Conservation (phyloP, 2,329 filamentous ascomycete species). For the Boeremia exigua region DNA sequence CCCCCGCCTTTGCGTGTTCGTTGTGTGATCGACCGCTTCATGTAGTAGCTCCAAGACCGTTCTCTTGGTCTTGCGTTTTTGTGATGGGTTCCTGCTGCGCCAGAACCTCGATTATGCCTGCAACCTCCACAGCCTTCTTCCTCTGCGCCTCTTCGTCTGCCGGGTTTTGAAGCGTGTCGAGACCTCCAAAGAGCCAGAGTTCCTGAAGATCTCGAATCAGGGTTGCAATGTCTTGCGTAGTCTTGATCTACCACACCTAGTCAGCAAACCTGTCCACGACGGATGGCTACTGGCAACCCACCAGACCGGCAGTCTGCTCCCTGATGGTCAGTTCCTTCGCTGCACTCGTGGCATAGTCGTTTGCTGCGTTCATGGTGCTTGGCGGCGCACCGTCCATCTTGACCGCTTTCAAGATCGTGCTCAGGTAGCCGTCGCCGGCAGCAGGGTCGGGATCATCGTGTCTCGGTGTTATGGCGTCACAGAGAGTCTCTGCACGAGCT, state of each 20-base stretch:
- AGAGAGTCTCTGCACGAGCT: slow-evolving; percentile 51
- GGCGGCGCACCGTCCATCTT: slow-evolving; percentile 54
- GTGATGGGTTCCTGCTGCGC: slow-evolving; percentile 17
- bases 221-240: slow-evolving; percentile 66
- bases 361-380: slow-evolving; percentile 38
- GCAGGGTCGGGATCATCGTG: slow-evolving; percentile 46
- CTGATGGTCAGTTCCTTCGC: slow-evolving; percentile 64
- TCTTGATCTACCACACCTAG: slow-evolving; percentile 55
- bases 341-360: slow-evolving; percentile 62
- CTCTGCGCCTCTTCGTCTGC: slow-evolving; percentile 32
- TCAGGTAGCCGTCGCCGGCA: slow-evolving; percentile 51
- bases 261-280: neutral
- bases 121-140: slow-evolving; percentile 23
- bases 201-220: slow-evolving; percentile 69
- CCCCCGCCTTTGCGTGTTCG: no score
- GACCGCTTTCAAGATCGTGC: slow-evolving; percentile 61
- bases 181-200: slow-evolving; percentile 69
- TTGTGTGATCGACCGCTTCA: neutral
- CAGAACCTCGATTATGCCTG: slow-evolving; percentile 23
- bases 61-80: neutral
- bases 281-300: slow-evolving; percentile 36
- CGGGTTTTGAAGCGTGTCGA: slow-evolving; percentile 59
- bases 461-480: slow-evolving; percentile 51
- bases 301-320: slow-evolving; percentile 64
- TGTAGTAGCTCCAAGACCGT: neutral